Evolutionary conservation across 768 basidiomycete species (phyloP).

Genomic region (Epithele typhae): DNA sequence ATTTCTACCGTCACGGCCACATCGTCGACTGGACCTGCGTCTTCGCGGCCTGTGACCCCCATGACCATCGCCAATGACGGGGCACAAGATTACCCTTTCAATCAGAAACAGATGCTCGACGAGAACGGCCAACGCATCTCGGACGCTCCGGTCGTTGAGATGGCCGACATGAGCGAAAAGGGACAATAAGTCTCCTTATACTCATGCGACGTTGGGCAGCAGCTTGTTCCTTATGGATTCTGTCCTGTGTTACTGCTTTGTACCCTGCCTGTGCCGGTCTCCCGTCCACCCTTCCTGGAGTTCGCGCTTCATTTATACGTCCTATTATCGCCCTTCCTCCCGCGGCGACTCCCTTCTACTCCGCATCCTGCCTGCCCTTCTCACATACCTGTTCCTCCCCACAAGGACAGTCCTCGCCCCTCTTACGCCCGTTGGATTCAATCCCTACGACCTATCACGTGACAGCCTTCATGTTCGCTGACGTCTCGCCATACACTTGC

Average conservation of each 20-base stretch:
- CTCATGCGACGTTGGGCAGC: background rate
- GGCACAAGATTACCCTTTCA: constrained; percentile 19
- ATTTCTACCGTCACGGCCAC: constrained; percentile 66
- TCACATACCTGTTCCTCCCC: too few relatives aligned
- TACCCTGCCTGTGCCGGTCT: background rate
- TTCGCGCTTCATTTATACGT: constrained; percentile 12
- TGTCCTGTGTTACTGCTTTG: too few relatives aligned
- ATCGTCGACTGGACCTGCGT: constrained; percentile 63
- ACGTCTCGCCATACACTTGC: constrained; percentile 6
- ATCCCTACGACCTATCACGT: constrained; percentile 9
- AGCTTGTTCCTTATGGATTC: too few relatives aligned
- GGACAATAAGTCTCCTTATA: constrained; percentile 2
- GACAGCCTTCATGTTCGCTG: constrained; percentile 13
- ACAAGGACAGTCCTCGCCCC: constrained; percentile 1
- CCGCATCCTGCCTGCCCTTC: background rate
- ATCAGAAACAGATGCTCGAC: constrained; percentile 16
- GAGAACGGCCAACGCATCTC: constrained; percentile 13
- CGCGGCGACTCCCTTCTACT: background rate
- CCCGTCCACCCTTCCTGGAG: too few relatives aligned
- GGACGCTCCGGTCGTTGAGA: constrained; percentile 11
- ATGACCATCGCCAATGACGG: constrained; percentile 23
- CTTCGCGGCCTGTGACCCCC: constrained; percentile 74
- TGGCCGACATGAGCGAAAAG: constrained; percentile 16
- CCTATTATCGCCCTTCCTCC: background rate
- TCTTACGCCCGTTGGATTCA: constrained; percentile 10